Base-by-base conservation (phyloP, 306 rosid genomes). In the Cicer arietinum region DNA sequence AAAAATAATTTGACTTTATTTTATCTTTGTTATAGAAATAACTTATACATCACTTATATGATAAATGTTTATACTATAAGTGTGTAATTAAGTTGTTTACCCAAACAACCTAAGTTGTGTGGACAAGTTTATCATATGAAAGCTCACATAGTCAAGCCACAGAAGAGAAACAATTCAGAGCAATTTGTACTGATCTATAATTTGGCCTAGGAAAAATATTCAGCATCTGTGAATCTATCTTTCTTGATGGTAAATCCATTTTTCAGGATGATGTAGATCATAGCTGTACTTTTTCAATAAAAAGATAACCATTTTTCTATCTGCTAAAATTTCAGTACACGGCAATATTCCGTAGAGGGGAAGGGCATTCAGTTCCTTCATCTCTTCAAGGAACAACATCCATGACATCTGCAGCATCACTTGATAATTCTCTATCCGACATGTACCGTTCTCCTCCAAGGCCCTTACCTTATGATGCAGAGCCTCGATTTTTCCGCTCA, bases 391-490 rank as follows among this genome's bases (percentile, higher is more conserved):
- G 96, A 66, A 68, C 89, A n/a, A 85, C 96, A 62, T 91, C 98
- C 64, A 73, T 94, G 82, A 82, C 74, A 18, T 89, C 98, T 53
- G 39, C 98, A 17, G 84, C 90, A 56, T 89, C 97, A 22, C 86
- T 83, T 14, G 98, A 92, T 77, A 87, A 86, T 86, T 87, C 96
- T 71, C 76, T 91, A 14, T 88, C 97, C 57, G 97, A 89, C 69
- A 85, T 89, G 82, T 94, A 91, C 82, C 98, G 89, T 37, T 87
- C 98, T 75, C 98, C 98, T 76, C 98, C 98, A 66, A 86, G 96
- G 87, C 97, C 98, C 16, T 87, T 94, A 85, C 98, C 98, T 10
- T 94, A 94, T 76, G 98, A 94, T 80, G 90, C 85, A 50, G 97
- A 91, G 76, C 84, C 91, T 3, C 86, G 97, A 75, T 88, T 80